Base-by-base conservation (phyloP, 257 asterid species). In the Scutellaria galericulata region DNA sequence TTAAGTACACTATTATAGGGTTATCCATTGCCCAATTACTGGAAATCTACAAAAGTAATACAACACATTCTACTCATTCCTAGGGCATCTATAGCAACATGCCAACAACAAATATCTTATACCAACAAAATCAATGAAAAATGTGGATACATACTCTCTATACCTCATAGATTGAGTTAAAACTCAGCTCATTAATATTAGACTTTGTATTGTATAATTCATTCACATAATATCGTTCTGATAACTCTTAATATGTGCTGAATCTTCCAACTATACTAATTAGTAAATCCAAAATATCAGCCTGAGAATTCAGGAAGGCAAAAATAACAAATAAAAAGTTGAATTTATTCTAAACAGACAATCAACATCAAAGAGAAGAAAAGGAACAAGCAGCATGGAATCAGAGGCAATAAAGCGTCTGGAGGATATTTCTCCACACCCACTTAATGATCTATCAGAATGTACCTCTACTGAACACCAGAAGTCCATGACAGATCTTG, bases 391-490 rank as follows among this genome's bases (percentile, higher is more conserved):
- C 53, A 69, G 51, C 71, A 45, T 56, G 70, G 71, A 41, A 47
- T 9, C 50, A 74, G 65, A 61, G 22, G 52, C 53, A 24, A 40
- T 41, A 62, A 68, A 57, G 12, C 53, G 39, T 47, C 40, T 66
- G 11, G 58, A 53, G 18, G 12, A 57, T 45, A 46, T 50, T 31
- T 56, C 42, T 54, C 72, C 4, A 47, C 57, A 78, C 51, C 54
- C 45, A 64, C 65, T 37, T n/a, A 62, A 68, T 45, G 18, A 53
- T 40, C 51, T 42, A 13, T 22, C 10, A 44, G 44, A 45, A 31
- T 41, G 37, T 83, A 88, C 97, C 96, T 87, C 88, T 47, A 84
- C 85, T 39, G 86, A 86, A 66, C 75, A 86, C 98, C 99, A 95
- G 86, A 92, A 95, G 73, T 85, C 91, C 86, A 75, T 83, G 80